phyloP scores from a whole-genome alignment of 1,139 yeast genomes.

The Geotrichum klebahnii region DNA sequence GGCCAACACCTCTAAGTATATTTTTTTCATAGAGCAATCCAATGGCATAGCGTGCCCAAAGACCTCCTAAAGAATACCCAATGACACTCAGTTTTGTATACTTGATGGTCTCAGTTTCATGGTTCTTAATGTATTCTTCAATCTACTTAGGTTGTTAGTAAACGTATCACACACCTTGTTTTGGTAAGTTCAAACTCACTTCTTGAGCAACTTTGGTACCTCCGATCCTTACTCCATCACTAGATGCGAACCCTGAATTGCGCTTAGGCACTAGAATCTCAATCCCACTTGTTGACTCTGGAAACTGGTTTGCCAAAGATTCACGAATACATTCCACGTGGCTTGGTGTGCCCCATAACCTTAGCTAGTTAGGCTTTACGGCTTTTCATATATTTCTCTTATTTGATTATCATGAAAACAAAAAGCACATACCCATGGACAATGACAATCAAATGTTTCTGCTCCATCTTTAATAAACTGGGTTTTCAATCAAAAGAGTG shows the following conservation, averaged over 20 bases:
- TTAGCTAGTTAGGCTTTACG: slow-evolving; percentile 22
- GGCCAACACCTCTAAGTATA: background rate
- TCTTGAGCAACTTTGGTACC: slow-evolving; percentile 68
- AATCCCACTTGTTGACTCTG: slow-evolving; percentile 42
- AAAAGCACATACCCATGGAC: slow-evolving; percentile 57
- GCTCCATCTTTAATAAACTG: background rate
- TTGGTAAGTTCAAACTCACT: background rate
- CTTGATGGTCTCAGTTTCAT: slow-evolving; percentile 11
- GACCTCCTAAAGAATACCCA: slow-evolving; percentile 55
- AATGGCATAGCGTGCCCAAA: slow-evolving; percentile 57
- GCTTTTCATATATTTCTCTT: background rate
- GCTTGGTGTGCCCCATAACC: slow-evolving; percentile 76
- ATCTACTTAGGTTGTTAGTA: slow-evolving; percentile 4
- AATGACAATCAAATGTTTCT: slow-evolving; percentile 61
- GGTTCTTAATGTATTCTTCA: slow-evolving; percentile 8
- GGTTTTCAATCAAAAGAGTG: background rate
- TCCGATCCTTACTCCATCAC: slow-evolving; percentile 73
- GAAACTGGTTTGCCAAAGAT: slow-evolving; percentile 45
- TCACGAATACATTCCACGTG: slow-evolving; percentile 63
- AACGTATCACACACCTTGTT: background rate
- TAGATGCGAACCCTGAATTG: slow-evolving; percentile 70
- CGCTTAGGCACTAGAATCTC: slow-evolving; percentile 61
- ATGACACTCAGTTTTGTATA: slow-evolving; percentile 44
- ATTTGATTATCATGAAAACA: background rate
- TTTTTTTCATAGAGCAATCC: slow-evolving; percentile 54